Evolutionary conservation across 768 basidiomycete genomes (phyloP), one percentile per base, ranked within the genome.

Genomic region (Trametes elegans): DNA sequence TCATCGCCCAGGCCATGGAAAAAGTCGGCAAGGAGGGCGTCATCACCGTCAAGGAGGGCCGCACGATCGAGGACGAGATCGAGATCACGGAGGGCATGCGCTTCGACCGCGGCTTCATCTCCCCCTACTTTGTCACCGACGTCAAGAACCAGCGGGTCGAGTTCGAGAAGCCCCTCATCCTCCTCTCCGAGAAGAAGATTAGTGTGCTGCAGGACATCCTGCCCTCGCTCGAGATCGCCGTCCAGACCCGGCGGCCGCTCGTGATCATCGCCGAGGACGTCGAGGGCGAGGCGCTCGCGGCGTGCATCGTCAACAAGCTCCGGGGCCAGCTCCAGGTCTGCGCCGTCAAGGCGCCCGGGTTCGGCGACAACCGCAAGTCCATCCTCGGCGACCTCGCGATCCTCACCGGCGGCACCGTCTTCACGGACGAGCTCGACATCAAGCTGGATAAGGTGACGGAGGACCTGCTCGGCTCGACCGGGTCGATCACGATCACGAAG

Each of bases 61-160:
- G 89, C 64, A 98, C 96, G 5, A 97, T 95, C 61, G 94, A 98
- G 65, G 96, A 99, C 68, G 94, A 97, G 74, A 98, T 98, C 69
- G 96, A 99, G 71, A 94, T 99, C 66, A 98, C 96, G 24, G 96
- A 99, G 76, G 96, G 96, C 73, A 99, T 99, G 96, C 87, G 94
- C 66, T 98, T 99, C 76, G 96, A 99, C 83, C 90, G 96, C 49
- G 96, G 96, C 19, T 99, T 84, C 81, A 96, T 98, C 74, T 93
- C 91, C 1, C 93, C 95, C 0, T 98, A 98, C 83, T 97, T 98
- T 72, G 85, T 99, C 74, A 98, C 96, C 61, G 93, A 99, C 76
- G 90, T 95, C 79, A 98, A 98, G 83, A 68, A 81, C 39, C 96
- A 98, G 71, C 93, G 90, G 71, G 89, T 88, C 77, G 95, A 98